These are phyloP conservation scores for Ophiostoma sp. DNA, from an alignment of 2,329 filamentous ascomycete genomes.

Conservation along the genomic window DNA sequence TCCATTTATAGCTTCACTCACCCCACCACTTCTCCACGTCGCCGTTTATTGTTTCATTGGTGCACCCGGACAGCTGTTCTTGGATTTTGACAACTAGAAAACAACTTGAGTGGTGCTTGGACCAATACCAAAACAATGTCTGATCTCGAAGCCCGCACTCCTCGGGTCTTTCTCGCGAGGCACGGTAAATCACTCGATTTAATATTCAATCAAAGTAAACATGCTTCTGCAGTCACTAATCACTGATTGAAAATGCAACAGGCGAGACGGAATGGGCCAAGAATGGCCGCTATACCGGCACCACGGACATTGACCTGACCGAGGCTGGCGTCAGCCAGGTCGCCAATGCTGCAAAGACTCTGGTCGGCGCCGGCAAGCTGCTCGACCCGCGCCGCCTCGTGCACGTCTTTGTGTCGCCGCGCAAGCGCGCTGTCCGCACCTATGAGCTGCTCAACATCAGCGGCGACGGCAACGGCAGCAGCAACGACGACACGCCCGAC, in stretches of 20 bases:
- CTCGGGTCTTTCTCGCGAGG: slow-evolving; percentile 37
- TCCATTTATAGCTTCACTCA: not conserved
- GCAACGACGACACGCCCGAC: slow-evolving; percentile 26
- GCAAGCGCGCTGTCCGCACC: slow-evolving; percentile 44
- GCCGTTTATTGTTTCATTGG: not conserved
- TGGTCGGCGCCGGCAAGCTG: slow-evolving; percentile 47
- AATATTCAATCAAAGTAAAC: not conserved
- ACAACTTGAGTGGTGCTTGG: not conserved
- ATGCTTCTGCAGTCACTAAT: not conserved
- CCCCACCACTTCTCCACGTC: not conserved
- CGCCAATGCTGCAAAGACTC: slow-evolving; percentile 38
- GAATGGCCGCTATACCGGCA: slow-evolving; percentile 43
- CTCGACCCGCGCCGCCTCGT: slow-evolving; percentile 46
- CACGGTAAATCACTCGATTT: slow-evolving; percentile 32
- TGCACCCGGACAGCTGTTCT: not conserved
- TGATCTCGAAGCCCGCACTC: slow-evolving; percentile 36
- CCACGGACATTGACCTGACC: slow-evolving; percentile 41
- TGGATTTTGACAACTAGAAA: not conserved
- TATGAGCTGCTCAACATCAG: slow-evolving; percentile 41
- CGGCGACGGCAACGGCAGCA: no score
- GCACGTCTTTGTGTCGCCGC: slow-evolving; percentile 47
- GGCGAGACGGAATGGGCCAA: slow-evolving; percentile 43
- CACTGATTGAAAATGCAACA: slow-evolving; percentile 4
- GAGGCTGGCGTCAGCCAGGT: slow-evolving; percentile 42
- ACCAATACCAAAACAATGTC: slow-evolving; percentile 30